Percentiles rank a stretch among this genome's conserved stretches.
These are phyloP conservation scores for Millerozyma miso DNA, from an alignment of 805 yeast species.

Conservation along the genomic window DNA sequence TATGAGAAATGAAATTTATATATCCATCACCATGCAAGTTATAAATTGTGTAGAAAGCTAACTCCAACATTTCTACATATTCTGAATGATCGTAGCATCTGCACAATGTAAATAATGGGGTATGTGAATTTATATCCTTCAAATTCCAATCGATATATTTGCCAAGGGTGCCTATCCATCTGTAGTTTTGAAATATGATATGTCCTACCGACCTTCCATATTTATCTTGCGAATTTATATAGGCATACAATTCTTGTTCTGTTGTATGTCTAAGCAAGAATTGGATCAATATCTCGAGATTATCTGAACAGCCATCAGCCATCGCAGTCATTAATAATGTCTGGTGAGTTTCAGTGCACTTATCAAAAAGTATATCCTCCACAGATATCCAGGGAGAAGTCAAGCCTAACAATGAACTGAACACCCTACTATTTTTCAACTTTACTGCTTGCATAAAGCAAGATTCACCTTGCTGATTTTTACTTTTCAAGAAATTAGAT, in stretches of 20 bases:
- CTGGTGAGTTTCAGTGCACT: constrained; percentile 44
- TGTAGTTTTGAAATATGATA: constrained; percentile 55
- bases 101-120: constrained; percentile 73
- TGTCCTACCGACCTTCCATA: constrained; percentile 68
- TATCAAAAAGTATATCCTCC: constrained; percentile 67
- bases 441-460: constrained; percentile 59
- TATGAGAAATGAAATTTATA: constrained; percentile 56
- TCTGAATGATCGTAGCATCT: constrained; percentile 75
- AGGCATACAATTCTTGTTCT: constrained; percentile 41
- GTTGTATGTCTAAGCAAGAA: constrained; percentile 42
- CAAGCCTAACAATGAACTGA: constrained; percentile 43
- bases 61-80: constrained; percentile 47
- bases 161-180: constrained; percentile 53
- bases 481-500: constrained; percentile 20
- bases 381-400: constrained; percentile 49
- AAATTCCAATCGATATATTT: constrained; percentile 61
- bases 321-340: constrained; percentile 62
- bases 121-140: constrained; percentile 62
- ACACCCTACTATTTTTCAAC: constrained; percentile 40
- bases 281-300: constrained; percentile 41
- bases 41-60: constrained; percentile 42
- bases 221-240: constrained; percentile 48
- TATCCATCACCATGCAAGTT: constrained; percentile 35
- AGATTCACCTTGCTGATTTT: constrained; percentile 60
- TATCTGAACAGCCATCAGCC: constrained; percentile 45